Evolutionary conservation across 2,329 filamentous ascomycete genomes (phyloP).

Genomic region (Aspergillus aculeatinus): DNA sequence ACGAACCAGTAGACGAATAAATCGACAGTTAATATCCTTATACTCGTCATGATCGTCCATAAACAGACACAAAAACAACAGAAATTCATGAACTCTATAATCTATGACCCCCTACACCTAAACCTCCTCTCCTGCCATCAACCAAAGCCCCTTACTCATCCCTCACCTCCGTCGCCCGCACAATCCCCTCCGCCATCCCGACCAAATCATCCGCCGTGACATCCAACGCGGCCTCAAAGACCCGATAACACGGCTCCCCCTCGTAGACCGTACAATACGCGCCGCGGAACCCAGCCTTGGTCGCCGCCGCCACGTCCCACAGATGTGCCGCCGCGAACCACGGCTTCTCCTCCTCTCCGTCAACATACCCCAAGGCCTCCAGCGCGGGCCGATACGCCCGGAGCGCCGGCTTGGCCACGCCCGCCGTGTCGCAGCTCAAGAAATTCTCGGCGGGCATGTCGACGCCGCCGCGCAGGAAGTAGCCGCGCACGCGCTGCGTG

Average conservation of each 20-base stretch:
- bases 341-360: conserved; percentile 34
- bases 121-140: neutral
- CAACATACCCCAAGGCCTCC: conserved; percentile 39
- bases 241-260: conserved; percentile 50
- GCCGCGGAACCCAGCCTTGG: conserved; percentile 52
- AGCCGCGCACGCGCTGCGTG: conserved; percentile 50
- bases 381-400: conserved; percentile 49
- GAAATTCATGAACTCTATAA: too few relatives aligned
- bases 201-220: conserved; percentile 49
- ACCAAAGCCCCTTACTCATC: neutral
- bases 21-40: too few relatives aligned
- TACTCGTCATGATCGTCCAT: too few relatives aligned
- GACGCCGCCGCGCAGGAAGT: conserved; percentile 51
- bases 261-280: conserved; percentile 57
- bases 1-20: too few relatives aligned
- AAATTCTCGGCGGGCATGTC: conserved; percentile 54
- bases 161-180: conserved; percentile 6
- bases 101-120: too few relatives aligned
- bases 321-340: conserved; percentile 62
- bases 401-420: conserved; percentile 53
- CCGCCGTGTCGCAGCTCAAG: conserved; percentile 51
- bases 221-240: conserved; percentile 54
- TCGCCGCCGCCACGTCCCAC: conserved; percentile 59
- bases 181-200: conserved; percentile 48
- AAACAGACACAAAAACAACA: too few relatives aligned